Evolutionary conservation across 2,329 filamentous ascomycete species (phyloP).

Genomic region (Sphaerulina musiva): DNA sequence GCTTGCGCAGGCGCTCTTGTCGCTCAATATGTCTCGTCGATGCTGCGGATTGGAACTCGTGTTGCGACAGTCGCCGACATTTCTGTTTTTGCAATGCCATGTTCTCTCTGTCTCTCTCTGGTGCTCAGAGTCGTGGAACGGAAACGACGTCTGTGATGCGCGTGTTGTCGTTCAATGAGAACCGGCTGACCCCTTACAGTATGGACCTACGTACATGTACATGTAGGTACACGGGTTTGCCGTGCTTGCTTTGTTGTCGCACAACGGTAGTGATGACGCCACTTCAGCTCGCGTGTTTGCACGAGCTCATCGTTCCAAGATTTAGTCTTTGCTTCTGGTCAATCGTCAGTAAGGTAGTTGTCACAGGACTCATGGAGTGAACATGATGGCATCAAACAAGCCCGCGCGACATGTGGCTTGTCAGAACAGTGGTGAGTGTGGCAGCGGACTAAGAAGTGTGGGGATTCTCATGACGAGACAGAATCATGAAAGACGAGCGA

Average conservation of each 20-base stretch:
- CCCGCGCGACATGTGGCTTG: no score
- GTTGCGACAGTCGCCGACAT: neutral
- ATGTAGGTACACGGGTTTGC: neutral
- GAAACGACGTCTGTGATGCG: neutral
- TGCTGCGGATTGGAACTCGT: constrained; percentile 16
- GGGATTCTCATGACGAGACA: no score
- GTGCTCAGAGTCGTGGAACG: neutral
- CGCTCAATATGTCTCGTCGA: constrained; percentile 19
- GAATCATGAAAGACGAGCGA: neutral
- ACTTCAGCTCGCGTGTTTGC: neutral
- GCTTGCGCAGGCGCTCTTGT: constrained; percentile 11
- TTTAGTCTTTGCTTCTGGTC: neutral
- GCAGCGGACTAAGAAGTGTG: no score
- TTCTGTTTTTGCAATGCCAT: neutral
- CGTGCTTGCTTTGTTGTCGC: neutral
- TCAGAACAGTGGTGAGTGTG: no score
- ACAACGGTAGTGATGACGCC: neutral
- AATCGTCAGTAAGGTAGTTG: neutral
- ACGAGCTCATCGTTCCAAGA: neutral
- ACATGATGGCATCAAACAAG: neutral
- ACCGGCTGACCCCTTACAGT: no score
- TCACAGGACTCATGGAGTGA: neutral
- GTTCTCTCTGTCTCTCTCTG: neutral
- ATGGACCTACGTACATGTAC: neutral
- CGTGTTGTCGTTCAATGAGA: neutral